Base-by-base conservation (phyloP, 192 early-diverging fungal genomes). In the Coemansia nantahalensis region DNA sequence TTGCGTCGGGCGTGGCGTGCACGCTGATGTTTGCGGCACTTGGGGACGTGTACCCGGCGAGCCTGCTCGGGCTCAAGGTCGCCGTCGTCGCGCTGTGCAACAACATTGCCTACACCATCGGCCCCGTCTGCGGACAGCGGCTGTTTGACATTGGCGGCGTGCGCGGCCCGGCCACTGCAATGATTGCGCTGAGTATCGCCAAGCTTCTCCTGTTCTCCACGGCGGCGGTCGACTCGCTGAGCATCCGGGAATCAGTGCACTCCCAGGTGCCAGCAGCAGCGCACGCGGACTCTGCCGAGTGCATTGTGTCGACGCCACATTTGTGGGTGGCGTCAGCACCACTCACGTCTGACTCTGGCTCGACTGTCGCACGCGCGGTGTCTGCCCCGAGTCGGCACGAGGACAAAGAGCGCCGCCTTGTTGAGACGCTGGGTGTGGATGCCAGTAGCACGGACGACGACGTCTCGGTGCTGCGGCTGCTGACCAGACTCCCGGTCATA, bases 81-180 rank as follows among this genome's bases (percentile, higher is more conserved):
- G 48, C 67, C 7, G 59, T 70, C 26, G 38, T 70, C 12, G 53
- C 40, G n/a, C 40, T 70, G 34, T 51, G 42, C 55, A 70, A 70
- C 60, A 63, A 62, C 50, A 63, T 70, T 51, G 60, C 49, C 1
- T 63, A 70, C 17, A 63, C 67, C 16, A 70, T 58, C 17, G 67
- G 67, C 2, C 67, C 67, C 13, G 41, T 70, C 6, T 61, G 59
- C 18, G 67, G 67, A 8, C 50, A 70, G 26, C 44, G 34, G 30
- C 41, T 70, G n/a, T 70, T 50, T 36, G 42, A 62, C 9, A 4
- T 32, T 6, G 19, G 39, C 13, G 67, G 67, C 3, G 44, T 70
- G 9, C 44, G 42, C 13, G 60, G 59, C 16, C 62, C 41, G 6
- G 59, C 67, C 0, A 46, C 60, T 15, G 30, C 57, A 2, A 60